Percentiles rank a stretch among this genome's conserved stretches.
Evolutionary conservation across 805 yeast species (phyloP).

Genomic region (Priceomyces melissophilus): DNA sequence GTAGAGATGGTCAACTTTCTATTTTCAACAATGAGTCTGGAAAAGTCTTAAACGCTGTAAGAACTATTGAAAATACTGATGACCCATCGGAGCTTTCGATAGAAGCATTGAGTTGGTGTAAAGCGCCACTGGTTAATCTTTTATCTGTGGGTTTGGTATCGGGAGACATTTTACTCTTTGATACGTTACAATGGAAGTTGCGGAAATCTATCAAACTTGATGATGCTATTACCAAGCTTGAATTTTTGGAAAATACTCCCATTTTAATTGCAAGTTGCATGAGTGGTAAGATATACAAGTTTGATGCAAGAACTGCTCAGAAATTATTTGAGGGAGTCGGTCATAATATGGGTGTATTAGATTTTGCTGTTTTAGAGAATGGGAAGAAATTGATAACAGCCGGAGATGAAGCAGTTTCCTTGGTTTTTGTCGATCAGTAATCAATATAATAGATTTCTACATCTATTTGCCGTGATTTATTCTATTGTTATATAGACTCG

Average conservation of each 20-base stretch:
- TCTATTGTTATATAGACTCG: background rate
- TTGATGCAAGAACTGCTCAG: slow-evolving; percentile 86
- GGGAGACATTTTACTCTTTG: slow-evolving; percentile 81
- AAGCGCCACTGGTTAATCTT: slow-evolving; percentile 46
- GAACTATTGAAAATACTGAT: slow-evolving; percentile 55
- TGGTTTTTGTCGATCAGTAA: slow-evolving; percentile 48
- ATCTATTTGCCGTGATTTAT: slow-evolving; percentile 2
- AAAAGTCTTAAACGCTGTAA: slow-evolving; percentile 59
- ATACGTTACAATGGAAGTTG: slow-evolving; percentile 80
- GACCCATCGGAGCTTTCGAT: slow-evolving; percentile 43
- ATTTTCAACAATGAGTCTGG: slow-evolving; percentile 79
- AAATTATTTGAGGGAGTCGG: slow-evolving; percentile 79
- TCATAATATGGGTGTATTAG: slow-evolving; percentile 91
- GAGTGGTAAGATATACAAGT: slow-evolving; percentile 82
- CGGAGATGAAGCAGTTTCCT: slow-evolving; percentile 94
- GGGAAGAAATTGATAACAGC: slow-evolving; percentile 81
- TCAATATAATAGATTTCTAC: background rate
- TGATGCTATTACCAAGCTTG: slow-evolving; percentile 83
- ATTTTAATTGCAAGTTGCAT: slow-evolving; percentile 67
- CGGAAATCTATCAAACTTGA: slow-evolving; percentile 65
- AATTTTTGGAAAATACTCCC: slow-evolving; percentile 60
- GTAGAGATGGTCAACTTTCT: slow-evolving; percentile 81
- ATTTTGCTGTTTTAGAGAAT: slow-evolving; percentile 64
- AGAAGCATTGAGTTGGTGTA: slow-evolving; percentile 75
- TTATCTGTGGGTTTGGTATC: slow-evolving; percentile 88